These are phyloP conservation scores for Trichoderma polysporum DNA, from an alignment of 2,329 filamentous ascomycete species.

Conservation along the genomic window DNA sequence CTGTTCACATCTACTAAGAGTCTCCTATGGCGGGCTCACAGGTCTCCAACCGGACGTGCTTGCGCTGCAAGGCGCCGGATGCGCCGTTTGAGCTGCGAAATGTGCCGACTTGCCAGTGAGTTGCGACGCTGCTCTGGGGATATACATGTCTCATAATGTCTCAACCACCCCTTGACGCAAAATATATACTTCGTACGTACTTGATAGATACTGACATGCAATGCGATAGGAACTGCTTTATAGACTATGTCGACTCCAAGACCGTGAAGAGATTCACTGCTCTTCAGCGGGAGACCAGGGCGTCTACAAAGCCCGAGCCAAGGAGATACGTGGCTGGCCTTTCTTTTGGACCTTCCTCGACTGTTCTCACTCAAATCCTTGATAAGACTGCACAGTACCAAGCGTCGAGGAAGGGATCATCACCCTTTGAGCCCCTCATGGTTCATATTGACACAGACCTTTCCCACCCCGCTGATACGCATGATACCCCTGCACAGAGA, in stretches of 20 bases:
- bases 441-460: constrained; percentile 53
- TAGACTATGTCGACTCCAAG: constrained; percentile 74
- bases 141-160: neutral
- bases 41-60: constrained; percentile 26
- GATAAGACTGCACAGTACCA: constrained; percentile 68
- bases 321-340: constrained; percentile 69
- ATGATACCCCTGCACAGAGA: constrained; percentile 20
- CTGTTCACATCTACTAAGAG: neutral
- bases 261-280: constrained; percentile 67
- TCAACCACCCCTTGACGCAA: neutral
- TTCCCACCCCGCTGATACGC: constrained; percentile 22
- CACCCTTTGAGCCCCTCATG: constrained; percentile 66
- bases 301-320: constrained; percentile 35
- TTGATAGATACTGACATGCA: neutral
- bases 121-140: neutral
- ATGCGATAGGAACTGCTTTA: constrained; percentile 62
- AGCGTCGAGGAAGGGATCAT: constrained; percentile 60
- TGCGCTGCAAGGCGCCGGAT: constrained; percentile 34
- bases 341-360: constrained; percentile 80
- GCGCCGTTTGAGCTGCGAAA: constrained; percentile 34
- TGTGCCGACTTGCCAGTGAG: constrained; percentile 36
- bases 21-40: constrained; percentile 18
- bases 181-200: neutral
- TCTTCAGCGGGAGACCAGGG: constrained; percentile 46
- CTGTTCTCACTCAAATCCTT: constrained; percentile 73